A percentile compares a stretch with the other conserved stretches of the same genome.
phyloP scores from a whole-genome alignment of 805 yeast species.

The Suhomyces pyralidae region DNA sequence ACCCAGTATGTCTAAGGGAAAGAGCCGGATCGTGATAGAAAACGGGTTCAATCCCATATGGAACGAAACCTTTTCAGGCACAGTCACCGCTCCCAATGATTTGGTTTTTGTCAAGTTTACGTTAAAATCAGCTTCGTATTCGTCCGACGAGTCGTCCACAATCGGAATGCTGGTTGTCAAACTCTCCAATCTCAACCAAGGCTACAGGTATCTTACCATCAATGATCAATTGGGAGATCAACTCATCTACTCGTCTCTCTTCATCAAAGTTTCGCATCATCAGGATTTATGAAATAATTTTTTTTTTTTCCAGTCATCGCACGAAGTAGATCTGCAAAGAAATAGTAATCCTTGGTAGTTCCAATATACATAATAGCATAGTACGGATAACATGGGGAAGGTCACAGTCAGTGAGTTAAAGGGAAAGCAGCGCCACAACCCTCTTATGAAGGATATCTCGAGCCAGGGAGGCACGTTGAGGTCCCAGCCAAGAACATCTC shows the following conservation, averaged over 20 bases:
- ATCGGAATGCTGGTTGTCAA: constrained; percentile 63
- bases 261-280: constrained; percentile 30
- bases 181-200: constrained; percentile 62
- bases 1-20: constrained; percentile 9
- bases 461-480: constrained; percentile 71
- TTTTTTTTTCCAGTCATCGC: constrained; percentile 8
- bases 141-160: constrained; percentile 12
- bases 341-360: background rate
- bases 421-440: constrained; percentile 71
- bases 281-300: background rate
- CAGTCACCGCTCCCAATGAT: constrained; percentile 36
- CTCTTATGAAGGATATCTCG: constrained; percentile 75
- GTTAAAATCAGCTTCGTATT: constrained; percentile 4
- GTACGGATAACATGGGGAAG: constrained; percentile 58
- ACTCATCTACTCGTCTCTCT: constrained; percentile 48
- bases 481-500: constrained; percentile 29
- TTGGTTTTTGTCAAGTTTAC: constrained; percentile 56
- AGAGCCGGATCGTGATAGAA: constrained; percentile 37
- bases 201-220: constrained; percentile 79
- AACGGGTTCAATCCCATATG: constrained; percentile 91
- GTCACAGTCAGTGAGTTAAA: constrained; percentile 48
- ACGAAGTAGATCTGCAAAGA: background rate
- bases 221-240: constrained; percentile 81
- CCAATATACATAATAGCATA: background rate
- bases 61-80: constrained; percentile 54